phyloP scores from a whole-genome alignment of 2,329 filamentous ascomycete species.

The Simplicillium sp. region DNA sequence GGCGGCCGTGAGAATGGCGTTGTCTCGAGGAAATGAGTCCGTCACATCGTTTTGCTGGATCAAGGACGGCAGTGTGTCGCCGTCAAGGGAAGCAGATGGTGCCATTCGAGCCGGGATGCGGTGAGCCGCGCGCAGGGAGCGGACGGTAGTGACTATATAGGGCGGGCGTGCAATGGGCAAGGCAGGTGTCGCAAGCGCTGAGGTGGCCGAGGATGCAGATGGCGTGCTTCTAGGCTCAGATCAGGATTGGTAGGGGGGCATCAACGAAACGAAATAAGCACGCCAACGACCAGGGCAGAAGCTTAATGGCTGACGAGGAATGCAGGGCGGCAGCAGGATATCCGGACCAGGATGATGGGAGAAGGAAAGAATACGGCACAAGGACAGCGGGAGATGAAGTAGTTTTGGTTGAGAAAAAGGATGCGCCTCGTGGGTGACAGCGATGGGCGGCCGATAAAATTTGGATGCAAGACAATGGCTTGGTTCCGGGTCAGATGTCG shows the following conservation, averaged over 20 bases:
- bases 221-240: conserved; percentile 5
- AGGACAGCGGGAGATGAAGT: too few relatives aligned
- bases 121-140: conserved; percentile 3
- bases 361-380: too few relatives aligned
- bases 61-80: conserved; percentile 1
- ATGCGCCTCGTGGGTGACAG: too few relatives aligned
- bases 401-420: too few relatives aligned
- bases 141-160: conserved; percentile 1
- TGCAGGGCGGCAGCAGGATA: too few relatives aligned
- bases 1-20: neutral
- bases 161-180: conserved; percentile 4
- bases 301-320: too few relatives aligned
- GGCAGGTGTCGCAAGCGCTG: conserved; percentile 4
- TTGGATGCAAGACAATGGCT: too few relatives aligned
- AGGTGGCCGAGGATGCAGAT: conserved; percentile 4
- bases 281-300: too few relatives aligned
- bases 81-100: conserved; percentile 2
- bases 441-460: too few relatives aligned
- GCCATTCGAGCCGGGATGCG: conserved; percentile 3
- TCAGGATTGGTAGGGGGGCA: neutral
- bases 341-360: too few relatives aligned
- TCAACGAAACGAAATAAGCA: too few relatives aligned
- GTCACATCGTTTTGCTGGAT: conserved; percentile 5
- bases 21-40: conserved; percentile 1
- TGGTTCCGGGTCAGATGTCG: neutral